phyloP scores from a whole-genome alignment of 1,139 yeast genomes.

The Arxiozyma heterogenica region DNA sequence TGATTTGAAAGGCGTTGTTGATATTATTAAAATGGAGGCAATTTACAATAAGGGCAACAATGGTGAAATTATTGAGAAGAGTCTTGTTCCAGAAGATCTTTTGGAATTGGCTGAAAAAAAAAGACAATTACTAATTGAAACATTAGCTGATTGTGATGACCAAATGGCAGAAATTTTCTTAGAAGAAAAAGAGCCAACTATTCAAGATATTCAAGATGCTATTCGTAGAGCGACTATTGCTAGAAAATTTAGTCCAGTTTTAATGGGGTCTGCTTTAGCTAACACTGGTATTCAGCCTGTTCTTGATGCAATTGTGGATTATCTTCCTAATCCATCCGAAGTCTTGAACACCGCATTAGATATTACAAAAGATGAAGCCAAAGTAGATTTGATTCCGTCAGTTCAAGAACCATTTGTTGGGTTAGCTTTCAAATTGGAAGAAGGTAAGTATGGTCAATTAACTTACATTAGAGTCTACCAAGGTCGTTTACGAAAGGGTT shows the following conservation, averaged over 20 bases:
- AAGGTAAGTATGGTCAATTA: constrained; percentile 94
- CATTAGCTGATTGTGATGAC: constrained; percentile 95
- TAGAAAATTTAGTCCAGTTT: constrained; percentile 92
- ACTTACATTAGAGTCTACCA: constrained; percentile 95
- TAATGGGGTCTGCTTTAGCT: constrained; percentile 97
- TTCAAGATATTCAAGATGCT: constrained; percentile 74
- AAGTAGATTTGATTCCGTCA: constrained; percentile 69
- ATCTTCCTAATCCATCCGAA: constrained; percentile 90
- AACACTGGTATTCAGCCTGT: constrained; percentile 93
- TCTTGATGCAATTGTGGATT: constrained; percentile 91
- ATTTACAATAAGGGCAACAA: constrained; percentile 85
- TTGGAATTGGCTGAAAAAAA: constrained; percentile 72
- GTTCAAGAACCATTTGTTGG: constrained; percentile 81
- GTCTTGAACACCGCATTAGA: constrained; percentile 86
- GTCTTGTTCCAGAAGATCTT: constrained; percentile 66
- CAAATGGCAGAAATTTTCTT: constrained; percentile 88
- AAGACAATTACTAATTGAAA: constrained; percentile 76
- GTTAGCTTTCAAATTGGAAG: constrained; percentile 94
- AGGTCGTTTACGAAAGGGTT: constrained; percentile 87
- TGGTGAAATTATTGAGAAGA: constrained; percentile 64
- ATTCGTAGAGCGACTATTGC: constrained; percentile 96
- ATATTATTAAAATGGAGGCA: constrained; percentile 79
- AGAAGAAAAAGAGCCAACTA: constrained; percentile 82
- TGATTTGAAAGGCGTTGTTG: constrained; percentile 78
- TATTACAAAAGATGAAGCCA: constrained; percentile 55